Base-by-base conservation (phyloP, 306 rosid genomes). In the Chamaecrista fasciculata region DNA sequence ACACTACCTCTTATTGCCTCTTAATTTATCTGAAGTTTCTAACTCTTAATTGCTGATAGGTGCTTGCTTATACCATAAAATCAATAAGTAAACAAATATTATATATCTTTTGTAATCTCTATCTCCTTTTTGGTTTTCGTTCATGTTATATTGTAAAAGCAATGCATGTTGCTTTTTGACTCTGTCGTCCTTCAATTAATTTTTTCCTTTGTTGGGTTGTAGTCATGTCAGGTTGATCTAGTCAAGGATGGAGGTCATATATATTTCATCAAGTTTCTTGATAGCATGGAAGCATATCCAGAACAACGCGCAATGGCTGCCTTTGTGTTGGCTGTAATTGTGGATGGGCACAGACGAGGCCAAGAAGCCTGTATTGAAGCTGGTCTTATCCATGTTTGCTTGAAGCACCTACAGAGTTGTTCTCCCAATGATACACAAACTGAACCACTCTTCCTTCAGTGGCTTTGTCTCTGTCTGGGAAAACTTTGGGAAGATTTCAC, bases 241-340 rank as follows among this genome's bases (percentile, higher is more conserved):
- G 99, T 91, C 51, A 95, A 95, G 86, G 99, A 95, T 74, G 92
- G 89, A 37, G 96, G 99, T 28, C 99, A 91, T 78, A 78, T 79
- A 5, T 95, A 95, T 80, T 95, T 95, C 84, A 91, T 95, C 62
- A 87, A 88, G 79, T 95, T 91, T 80, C 99, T 95, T 81, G 99
- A 95, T 81, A 91, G 92, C 78, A 67, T 75, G 82, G 97, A 95
- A 77, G 99, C 93, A 62, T 89, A 55, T 80, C 96, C 99, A 18
- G 95, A 95, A 71, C 96, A 91, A 70, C 95, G 95, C 53, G 99
- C 99, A 63, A 89, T 91, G 99, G 97, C 99, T 74, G 99, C 99
- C 29, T 95, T 91, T 79, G 96, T 95, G 78, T 86, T 95, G 81
- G 99, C 99, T 31, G 97, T 95, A 63, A 95, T 91, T 75, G 96